These are phyloP conservation scores for Actinomucor elegans DNA, from an alignment of 371 early-diverging fungal species.

Conservation along the genomic window DNA sequence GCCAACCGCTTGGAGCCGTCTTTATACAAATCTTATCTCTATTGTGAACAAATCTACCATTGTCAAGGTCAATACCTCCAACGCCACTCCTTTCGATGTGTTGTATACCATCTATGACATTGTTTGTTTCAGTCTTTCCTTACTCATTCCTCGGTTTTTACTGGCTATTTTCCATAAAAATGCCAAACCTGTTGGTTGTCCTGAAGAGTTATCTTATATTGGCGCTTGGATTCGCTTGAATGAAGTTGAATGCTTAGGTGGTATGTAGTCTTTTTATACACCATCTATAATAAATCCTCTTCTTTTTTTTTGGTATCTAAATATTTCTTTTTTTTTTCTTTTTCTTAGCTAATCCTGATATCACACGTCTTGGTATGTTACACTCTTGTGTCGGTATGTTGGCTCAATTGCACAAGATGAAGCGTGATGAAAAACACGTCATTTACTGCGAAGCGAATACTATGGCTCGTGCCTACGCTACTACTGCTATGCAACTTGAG, in stretches of 20 bases:
- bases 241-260: slow-evolving; percentile 44
- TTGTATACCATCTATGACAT: slow-evolving; percentile 7
- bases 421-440: slow-evolving; percentile 14
- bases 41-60: slow-evolving; percentile 4
- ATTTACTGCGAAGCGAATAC: slow-evolving; percentile 25
- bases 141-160: slow-evolving; percentile 7
- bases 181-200: slow-evolving; percentile 15
- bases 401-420: slow-evolving; percentile 21
- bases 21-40: slow-evolving; percentile 16
- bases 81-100: neutral
- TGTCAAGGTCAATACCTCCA: neutral
- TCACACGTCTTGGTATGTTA: slow-evolving; percentile 33
- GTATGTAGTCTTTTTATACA: slow-evolving; percentile 11
- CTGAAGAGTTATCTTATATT: slow-evolving; percentile 22
- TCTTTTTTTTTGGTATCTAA: too few relatives aligned
- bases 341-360: slow-evolving; percentile 24
- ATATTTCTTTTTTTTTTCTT: neutral
- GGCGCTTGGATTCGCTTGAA: slow-evolving; percentile 39
- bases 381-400: slow-evolving; percentile 39
- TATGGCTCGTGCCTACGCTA: slow-evolving; percentile 31
- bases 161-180: slow-evolving; percentile 11
- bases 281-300: neutral
- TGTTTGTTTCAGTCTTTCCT: slow-evolving; percentile 4
- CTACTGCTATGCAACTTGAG: slow-evolving; percentile 36
- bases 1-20: slow-evolving; percentile 25